phyloP scores from a whole-genome alignment of 139 green algal species.

The Monoraphidium neglectum region DNA sequence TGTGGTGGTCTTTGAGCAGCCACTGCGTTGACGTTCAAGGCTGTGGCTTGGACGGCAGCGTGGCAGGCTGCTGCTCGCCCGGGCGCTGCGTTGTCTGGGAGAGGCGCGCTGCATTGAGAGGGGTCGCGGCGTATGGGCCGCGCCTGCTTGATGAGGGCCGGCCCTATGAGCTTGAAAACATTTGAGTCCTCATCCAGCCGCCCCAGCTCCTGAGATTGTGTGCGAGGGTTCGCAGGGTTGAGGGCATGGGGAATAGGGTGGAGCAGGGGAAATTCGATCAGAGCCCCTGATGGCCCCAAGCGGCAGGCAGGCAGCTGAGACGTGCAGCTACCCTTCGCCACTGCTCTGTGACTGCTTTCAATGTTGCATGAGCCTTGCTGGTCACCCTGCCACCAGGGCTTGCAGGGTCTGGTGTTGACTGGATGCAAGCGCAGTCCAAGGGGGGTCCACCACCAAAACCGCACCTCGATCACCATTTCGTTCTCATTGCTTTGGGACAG shows the following conservation, averaged over 20 bases:
- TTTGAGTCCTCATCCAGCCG: constrained; percentile 71
- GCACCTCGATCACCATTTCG: constrained; percentile 71
- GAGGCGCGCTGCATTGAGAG: no score
- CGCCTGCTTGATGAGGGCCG: constrained; percentile 86
- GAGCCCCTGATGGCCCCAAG: no score
- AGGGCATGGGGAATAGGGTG: background rate
- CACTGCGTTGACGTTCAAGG: no score
- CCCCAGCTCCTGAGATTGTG: constrained; percentile 78
- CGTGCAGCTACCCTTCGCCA: background rate
- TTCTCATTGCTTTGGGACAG: constrained; percentile 70
- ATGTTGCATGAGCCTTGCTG: background rate
- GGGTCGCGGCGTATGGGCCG: no score
- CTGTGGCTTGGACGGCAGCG: no score
- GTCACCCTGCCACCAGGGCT: no score
- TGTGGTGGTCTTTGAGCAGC: no score
- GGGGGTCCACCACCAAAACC: background rate
- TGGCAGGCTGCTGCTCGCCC: no score
- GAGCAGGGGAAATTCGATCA: background rate
- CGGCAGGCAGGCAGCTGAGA: background rate
- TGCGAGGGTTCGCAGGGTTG: background rate
- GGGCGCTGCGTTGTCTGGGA: no score
- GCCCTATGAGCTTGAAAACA: constrained; percentile 92
- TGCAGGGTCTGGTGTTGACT: background rate
- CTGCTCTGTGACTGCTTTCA: background rate
- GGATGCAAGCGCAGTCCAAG: background rate